phyloP scores from a whole-genome alignment of 2,329 filamentous ascomycete species.

The Drechslerella dactyloides region DNA sequence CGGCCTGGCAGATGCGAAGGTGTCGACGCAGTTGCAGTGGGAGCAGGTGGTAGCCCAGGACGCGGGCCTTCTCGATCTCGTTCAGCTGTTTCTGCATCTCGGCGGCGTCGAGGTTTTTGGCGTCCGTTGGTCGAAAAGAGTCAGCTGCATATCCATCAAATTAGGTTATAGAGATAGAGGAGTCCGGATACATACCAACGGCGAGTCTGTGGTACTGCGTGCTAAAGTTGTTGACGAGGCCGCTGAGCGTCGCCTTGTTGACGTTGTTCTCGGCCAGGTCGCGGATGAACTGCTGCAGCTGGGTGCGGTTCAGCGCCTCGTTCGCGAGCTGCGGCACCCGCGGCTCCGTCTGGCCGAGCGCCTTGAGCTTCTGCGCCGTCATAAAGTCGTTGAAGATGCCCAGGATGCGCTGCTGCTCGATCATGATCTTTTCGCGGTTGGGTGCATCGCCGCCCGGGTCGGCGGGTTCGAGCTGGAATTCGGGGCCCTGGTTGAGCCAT shows the following conservation, averaged over 20 bases:
- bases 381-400: conserved; percentile 43
- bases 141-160: neutral
- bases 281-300: conserved; percentile 21
- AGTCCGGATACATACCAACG: conserved; percentile 30
- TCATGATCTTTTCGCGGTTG: conserved; percentile 29
- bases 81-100: conserved; percentile 53
- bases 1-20: conserved; percentile 20
- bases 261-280: conserved; percentile 42
- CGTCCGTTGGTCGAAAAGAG: conserved; percentile 8
- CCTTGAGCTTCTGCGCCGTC: conserved; percentile 25
- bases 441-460: conserved; percentile 28
- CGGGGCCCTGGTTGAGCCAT: conserved; percentile 8
- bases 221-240: conserved; percentile 42
- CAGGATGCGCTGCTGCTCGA: conserved; percentile 27
- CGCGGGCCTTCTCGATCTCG: conserved; percentile 33
- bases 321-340: conserved; percentile 30
- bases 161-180: too few species aligned
- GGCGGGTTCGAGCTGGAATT: conserved; percentile 32
- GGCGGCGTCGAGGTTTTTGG: conserved; percentile 54
- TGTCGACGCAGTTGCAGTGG: conserved; percentile 14
- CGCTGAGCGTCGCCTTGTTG: conserved; percentile 16
- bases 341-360: conserved; percentile 7
- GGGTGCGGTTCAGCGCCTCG: conserved; percentile 21
- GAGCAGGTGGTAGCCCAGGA: conserved; percentile 17
- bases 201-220: conserved; percentile 38